These are phyloP conservation scores for Cordyceps tenuipes DNA, from an alignment of 2,329 filamentous ascomycete genomes.

Conservation along the genomic window DNA sequence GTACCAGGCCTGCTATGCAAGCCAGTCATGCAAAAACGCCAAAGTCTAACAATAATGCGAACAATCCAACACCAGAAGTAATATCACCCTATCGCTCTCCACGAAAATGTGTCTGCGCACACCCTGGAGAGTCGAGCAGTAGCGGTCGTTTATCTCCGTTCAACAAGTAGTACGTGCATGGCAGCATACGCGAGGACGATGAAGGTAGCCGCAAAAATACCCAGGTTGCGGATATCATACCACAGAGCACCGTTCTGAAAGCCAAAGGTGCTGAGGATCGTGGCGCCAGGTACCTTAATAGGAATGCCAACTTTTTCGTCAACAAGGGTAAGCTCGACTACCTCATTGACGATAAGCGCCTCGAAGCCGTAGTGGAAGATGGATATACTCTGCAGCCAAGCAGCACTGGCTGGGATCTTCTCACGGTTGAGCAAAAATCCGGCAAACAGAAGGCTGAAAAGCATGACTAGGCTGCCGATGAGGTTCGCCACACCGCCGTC, in stretches of 20 bases:
- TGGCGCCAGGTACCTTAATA: conserved; percentile 90
- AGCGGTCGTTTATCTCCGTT: conserved; percentile 52
- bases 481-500: conserved; percentile 87
- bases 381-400: conserved; percentile 87
- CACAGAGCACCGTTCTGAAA: conserved; percentile 84
- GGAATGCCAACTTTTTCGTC: conserved; percentile 95
- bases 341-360: conserved; percentile 93
- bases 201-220: conserved; percentile 73
- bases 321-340: conserved; percentile 76
- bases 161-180: conserved; percentile 89
- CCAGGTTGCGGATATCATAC: conserved; percentile 74
- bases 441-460: conserved; percentile 92
- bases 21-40: conserved; percentile 2
- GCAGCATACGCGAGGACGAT: conserved; percentile 81
- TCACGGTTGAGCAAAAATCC: conserved; percentile 92
- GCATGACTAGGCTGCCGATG: conserved; percentile 91
- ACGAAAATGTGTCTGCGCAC: not conserved
- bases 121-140: not conserved
- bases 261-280: conserved; percentile 89
- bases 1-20: not conserved
- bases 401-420: conserved; percentile 73
- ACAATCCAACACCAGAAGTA: not conserved
- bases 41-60: conserved; percentile 2
- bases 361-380: conserved; percentile 99
- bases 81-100: not conserved